phyloP scores from a whole-genome alignment of 176 grass and related monocot genomes.

The Thinopyrum elongatum region DNA sequence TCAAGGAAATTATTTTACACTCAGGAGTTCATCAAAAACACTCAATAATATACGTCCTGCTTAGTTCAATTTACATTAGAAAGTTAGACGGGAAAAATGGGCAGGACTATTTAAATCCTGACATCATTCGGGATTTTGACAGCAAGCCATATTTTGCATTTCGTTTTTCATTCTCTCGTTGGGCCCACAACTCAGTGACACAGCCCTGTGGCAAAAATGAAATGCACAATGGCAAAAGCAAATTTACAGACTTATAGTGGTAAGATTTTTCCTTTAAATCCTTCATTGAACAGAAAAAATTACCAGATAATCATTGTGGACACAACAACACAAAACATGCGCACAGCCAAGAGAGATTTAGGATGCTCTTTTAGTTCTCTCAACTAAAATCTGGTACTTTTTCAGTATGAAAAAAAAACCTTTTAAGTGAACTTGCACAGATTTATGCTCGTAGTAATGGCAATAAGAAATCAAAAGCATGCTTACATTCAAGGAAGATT shows the following conservation, averaged over 20 bases:
- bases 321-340: not conserved
- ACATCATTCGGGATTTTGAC: not conserved
- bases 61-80: not conserved
- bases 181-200: not conserved
- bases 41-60: not conserved
- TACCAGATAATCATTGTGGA: not conserved
- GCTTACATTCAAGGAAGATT: slow-evolving; percentile 72
- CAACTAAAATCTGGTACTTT: not conserved
- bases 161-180: not conserved
- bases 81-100: not conserved
- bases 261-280: not conserved
- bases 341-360: not conserved
- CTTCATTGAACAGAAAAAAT: not conserved
- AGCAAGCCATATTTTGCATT: not conserved
- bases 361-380: not conserved
- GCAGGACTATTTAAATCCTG: not conserved
- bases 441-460: not conserved
- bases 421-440: not conserved
- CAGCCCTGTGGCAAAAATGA: not conserved
- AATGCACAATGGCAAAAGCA: not conserved
- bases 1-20: not conserved
- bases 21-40: not conserved
- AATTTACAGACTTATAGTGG: not conserved
- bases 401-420: not conserved
- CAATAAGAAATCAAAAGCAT: slow-evolving; percentile 22